Conservation (phyloP, 2,329 filamentous ascomycete genomes). For the Clarireedia hainanense region DNA sequence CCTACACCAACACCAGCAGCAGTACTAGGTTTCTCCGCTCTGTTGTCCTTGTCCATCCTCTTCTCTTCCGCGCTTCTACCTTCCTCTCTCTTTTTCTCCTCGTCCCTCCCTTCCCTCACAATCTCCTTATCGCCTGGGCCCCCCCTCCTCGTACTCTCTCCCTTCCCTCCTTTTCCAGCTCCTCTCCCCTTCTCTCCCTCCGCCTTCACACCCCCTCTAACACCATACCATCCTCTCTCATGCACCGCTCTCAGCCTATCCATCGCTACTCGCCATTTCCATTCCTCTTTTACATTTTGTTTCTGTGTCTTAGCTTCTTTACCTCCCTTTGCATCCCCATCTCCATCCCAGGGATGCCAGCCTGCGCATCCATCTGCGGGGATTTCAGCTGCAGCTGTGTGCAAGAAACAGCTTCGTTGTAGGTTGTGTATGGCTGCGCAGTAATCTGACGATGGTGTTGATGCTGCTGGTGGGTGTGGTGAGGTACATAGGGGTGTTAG, state of each 20-base stretch:
- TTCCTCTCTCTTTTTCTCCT: background rate
- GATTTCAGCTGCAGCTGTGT: too few relatives aligned
- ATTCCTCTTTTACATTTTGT: background rate
- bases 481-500: background rate
- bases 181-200: background rate
- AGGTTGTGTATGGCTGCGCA: too few relatives aligned
- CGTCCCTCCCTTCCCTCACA: background rate
- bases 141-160: background rate
- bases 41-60: background rate
- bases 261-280: constrained; percentile 1
- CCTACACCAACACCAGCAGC: too few relatives aligned
- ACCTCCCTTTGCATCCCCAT: background rate
- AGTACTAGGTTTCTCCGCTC: too few relatives aligned
- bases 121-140: background rate
- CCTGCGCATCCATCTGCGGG: background rate
- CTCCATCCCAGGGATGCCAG: too few relatives aligned
- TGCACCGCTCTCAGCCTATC: background rate
- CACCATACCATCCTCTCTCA: background rate
- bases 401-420: too few relatives aligned
- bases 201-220: background rate
- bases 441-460: too few relatives aligned
- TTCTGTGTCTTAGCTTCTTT: background rate
- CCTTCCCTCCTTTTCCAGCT: background rate
- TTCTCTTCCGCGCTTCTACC: background rate
- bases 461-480: too few relatives aligned